phyloP scores from a whole-genome alignment of 2,329 filamentous ascomycete species.

The Sclerotiophoma versabilis region DNA sequence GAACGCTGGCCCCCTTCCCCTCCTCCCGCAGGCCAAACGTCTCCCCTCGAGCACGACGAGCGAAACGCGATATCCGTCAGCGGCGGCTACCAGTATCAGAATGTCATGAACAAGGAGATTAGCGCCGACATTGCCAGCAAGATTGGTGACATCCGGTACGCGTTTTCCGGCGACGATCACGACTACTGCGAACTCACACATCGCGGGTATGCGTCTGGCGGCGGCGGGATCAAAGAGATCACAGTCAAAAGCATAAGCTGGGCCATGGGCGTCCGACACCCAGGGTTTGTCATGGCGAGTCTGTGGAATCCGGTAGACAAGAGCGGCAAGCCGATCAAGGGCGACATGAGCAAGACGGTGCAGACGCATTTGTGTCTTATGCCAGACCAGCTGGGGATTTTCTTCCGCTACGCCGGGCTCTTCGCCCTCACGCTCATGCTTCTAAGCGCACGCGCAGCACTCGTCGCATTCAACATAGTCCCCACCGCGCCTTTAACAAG shows the following conservation, averaged over 20 bases:
- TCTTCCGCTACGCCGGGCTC: conserved; percentile 77
- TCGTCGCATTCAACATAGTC: conserved; percentile 40
- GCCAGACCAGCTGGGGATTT: conserved; percentile 85
- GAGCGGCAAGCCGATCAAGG: conserved; percentile 33
- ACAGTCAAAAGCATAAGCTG: conserved; percentile 95
- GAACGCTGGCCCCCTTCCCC: conserved; percentile 81
- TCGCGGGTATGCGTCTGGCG: conserved; percentile 66
- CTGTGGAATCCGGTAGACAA: conserved; percentile 88
- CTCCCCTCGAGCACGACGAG: conserved; percentile 66
- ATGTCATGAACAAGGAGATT: conserved; percentile 80
- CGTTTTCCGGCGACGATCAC: conserved; percentile 96
- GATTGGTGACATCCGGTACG: conserved; percentile 81
- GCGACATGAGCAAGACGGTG: conserved; percentile 65
- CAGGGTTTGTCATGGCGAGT: conserved; percentile 87
- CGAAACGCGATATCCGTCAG: conserved; percentile 80
- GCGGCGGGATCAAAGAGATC: conserved; percentile 72
- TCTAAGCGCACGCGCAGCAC: conserved; percentile 55
- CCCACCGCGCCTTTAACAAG: not conserved
- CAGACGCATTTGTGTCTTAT: conserved; percentile 91
- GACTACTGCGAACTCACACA: conserved; percentile 95
- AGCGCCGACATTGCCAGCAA: conserved; percentile 78
- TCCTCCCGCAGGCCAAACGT: conserved; percentile 64
- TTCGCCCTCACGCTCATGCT: conserved; percentile 60
- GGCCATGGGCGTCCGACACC: conserved; percentile 92
- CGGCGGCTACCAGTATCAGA: conserved; percentile 94